phyloP scores from a whole-genome alignment of 1,284 basidiomycete species.

The Cutaneotrichosporon sp. region DNA sequence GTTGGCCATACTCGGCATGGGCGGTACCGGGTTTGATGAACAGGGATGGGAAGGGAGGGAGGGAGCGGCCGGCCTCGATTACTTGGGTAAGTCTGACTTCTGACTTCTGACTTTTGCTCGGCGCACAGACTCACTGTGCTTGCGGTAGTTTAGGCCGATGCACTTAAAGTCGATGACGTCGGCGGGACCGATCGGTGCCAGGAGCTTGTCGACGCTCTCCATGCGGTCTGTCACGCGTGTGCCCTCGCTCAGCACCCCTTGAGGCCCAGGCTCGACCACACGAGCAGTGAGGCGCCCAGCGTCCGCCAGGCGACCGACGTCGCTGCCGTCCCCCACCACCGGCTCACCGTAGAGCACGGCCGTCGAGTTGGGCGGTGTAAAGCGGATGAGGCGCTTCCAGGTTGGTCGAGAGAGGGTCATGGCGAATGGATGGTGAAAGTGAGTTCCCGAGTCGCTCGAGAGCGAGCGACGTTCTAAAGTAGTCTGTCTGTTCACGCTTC shows the following conservation, averaged over 20 bases:
- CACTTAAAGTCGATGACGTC: slow-evolving; percentile 15
- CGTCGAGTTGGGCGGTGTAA: slow-evolving; percentile 22
- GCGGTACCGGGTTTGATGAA: slow-evolving; percentile 75
- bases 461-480: background rate
- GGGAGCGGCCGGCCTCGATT: slow-evolving; percentile 25
- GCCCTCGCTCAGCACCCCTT: slow-evolving; percentile 12
- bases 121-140: slow-evolving; percentile 21
- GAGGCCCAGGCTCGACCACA: slow-evolving; percentile 20
- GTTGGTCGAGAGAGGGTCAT: slow-evolving; percentile 8
- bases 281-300: slow-evolving; percentile 21
- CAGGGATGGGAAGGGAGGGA: slow-evolving; percentile 63
- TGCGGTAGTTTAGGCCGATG: slow-evolving; percentile 33
- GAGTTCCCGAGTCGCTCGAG: background rate
- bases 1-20: slow-evolving; percentile 67
- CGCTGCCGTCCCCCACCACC: slow-evolving; percentile 29
- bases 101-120: background rate
- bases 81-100: slow-evolving; percentile 9
- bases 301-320: slow-evolving; percentile 36
- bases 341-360: slow-evolving; percentile 31
- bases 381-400: slow-evolving; percentile 36
- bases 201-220: slow-evolving; percentile 15
- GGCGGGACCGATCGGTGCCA: slow-evolving; percentile 9
- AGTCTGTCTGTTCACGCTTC: background rate
- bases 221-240: slow-evolving; percentile 17
- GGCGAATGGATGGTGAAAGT: background rate